Evolutionary conservation across 306 rosid genomes (phyloP), one percentile per base, ranked within the genome.

Genomic region (Mimosa pudica): DNA sequence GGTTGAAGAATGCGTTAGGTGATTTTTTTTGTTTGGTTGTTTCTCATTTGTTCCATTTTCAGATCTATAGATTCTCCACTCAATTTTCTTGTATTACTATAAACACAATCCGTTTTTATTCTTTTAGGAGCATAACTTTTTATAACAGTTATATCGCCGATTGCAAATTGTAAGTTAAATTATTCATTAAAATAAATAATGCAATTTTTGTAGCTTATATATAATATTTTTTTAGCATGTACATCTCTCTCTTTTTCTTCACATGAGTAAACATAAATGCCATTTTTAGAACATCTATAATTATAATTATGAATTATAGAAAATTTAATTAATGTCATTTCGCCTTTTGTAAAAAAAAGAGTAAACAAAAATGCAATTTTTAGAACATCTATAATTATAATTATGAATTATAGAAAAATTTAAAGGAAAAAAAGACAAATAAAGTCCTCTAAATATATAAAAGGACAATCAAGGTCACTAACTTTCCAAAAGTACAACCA

Each of bases 21-120:
- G 75, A 71, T 42, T 10, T 61, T 36, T 76, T 72, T 77, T 32
- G 24, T 71, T 77, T 71, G 78, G 74, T 18, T 63, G 51, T 77
- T 77, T 82, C 74, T 57, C 2, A 16, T 12, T 68, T 20, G 36
- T 46, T 60, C 51, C 73, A 81, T 58, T 75, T 47, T 81, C 30
- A 35, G 72, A 46, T 7, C 46, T 16, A 0, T 6, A 68, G 33
- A 68, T 68, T 68, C 72, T 10, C 16, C 72, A 42, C 12, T 57
- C 63, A 38, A n/a, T 57, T 20, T 18, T 4, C 3, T 30, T 54
- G 20, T 6, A 54, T 54, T 54, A 3, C 60, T 20, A 6, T 17
- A 6, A 17, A 24, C 24, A 51, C 33, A 7, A 18, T n/a, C 3
- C 63, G 4, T 38, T 38, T 47, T 47, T 47, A 10, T 57, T 8